phyloP scores from a whole-genome alignment of 202 grass and related monocot species.

The Elaeis oleifera region DNA sequence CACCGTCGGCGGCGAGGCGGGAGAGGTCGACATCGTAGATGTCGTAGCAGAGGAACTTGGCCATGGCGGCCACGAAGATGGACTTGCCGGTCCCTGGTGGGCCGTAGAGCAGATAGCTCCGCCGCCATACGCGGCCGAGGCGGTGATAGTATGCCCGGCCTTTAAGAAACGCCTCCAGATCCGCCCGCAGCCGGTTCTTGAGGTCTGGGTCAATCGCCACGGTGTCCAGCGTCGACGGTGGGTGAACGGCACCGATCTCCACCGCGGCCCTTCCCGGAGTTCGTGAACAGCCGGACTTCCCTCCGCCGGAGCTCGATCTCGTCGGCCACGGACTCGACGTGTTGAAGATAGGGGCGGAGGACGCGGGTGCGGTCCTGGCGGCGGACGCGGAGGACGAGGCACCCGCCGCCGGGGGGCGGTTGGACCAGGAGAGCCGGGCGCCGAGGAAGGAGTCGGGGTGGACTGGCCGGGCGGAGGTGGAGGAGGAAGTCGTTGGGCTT shows the following conservation, averaged over 20 bases:
- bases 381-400: constrained; percentile 70
- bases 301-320: constrained; percentile 54
- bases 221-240: constrained; percentile 76
- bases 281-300: constrained; percentile 47
- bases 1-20: constrained; percentile 19
- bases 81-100: constrained; percentile 75
- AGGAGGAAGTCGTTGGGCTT: constrained; percentile 80
- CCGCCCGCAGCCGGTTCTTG: constrained; percentile 47
- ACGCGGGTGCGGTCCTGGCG: constrained; percentile 70
- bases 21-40: constrained; percentile 83
- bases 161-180: constrained; percentile 78
- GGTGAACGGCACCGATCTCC: constrained; percentile 50
- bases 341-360: constrained; percentile 67
- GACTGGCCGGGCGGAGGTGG: constrained; percentile 24
- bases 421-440: too few relatives aligned
- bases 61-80: constrained; percentile 83
- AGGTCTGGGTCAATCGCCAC: constrained; percentile 82
- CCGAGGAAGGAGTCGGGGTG: too few relatives aligned
- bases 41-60: constrained; percentile 77
- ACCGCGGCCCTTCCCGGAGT: constrained; percentile 20
- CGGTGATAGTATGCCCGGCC: constrained; percentile 76
- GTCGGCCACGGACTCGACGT: constrained; percentile 69
- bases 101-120: constrained; percentile 93
- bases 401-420: too few relatives aligned
- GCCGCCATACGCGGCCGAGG: constrained; percentile 79